Conservation (phyloP, 225 moss, liverwort and hornwort species). For the Physcomitrellopsis africana region DNA sequence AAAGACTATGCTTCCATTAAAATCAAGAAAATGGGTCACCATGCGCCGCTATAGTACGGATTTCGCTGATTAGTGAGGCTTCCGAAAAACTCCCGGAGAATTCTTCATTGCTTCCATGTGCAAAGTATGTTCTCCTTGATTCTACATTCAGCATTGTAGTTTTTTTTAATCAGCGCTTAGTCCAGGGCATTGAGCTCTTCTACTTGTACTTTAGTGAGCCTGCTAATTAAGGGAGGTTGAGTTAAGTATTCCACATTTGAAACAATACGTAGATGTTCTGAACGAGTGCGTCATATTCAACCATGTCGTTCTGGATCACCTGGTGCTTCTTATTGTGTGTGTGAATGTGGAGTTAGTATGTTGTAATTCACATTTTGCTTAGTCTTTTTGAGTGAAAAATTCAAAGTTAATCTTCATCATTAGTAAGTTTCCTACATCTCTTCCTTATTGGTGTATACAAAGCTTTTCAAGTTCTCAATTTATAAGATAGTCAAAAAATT, state of each 20-base stretch:
- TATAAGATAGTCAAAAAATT: too few species aligned
- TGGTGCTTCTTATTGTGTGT: too few species aligned
- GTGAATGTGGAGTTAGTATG: too few species aligned
- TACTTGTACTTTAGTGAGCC: slow-evolving; percentile 3
- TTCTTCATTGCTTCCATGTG: not conserved
- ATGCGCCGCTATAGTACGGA: slow-evolving; percentile 63
- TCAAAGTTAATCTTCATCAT: too few species aligned
- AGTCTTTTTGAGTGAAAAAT: too few species aligned
- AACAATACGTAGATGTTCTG: slow-evolving; percentile 15
- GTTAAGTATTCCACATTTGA: slow-evolving; percentile 26
- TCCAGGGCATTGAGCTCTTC: not conserved
- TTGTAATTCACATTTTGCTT: too few species aligned
- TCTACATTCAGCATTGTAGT: not conserved
- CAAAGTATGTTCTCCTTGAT: not conserved
- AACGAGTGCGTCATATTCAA: slow-evolving; percentile 27
- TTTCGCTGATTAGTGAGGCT: slow-evolving; percentile 37
- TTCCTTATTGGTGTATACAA: too few species aligned
- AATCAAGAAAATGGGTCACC: slow-evolving; percentile 84
- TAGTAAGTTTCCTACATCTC: too few species aligned
- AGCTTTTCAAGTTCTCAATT: too few species aligned
- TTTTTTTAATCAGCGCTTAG: slow-evolving; percentile 5
- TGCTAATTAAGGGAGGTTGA: slow-evolving; percentile 12
- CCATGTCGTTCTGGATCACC: slow-evolving; percentile 2
- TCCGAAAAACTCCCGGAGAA: not conserved
- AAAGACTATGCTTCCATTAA: slow-evolving; percentile 75